phyloP scores from a whole-genome alignment of 176 grass and related monocot species.

The Leersia perrieri region DNA sequence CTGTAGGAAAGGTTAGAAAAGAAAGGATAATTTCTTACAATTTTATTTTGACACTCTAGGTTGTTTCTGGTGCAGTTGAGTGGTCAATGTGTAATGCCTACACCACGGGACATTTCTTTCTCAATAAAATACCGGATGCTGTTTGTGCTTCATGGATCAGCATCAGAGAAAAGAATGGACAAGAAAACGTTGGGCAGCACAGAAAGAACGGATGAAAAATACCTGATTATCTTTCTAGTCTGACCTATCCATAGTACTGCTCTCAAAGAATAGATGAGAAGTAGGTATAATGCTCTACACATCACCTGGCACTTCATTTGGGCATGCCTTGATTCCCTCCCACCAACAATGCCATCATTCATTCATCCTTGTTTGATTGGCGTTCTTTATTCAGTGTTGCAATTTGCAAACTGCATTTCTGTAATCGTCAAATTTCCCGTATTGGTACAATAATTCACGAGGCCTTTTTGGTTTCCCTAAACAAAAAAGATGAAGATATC shows the following conservation, averaged over 20 bases:
- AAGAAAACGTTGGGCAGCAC: not conserved
- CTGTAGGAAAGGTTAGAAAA: not conserved
- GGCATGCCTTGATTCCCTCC: not conserved
- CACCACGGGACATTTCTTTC: not conserved
- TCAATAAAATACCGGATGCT: not conserved
- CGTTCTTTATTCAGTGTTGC: not conserved
- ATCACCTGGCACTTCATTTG: not conserved
- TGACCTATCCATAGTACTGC: not conserved
- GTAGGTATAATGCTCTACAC: not conserved
- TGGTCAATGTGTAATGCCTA: not conserved
- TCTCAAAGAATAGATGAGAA: not conserved
- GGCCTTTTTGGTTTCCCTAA: not conserved
- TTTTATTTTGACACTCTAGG: not conserved
- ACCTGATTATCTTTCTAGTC: not conserved
- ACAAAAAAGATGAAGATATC: not conserved
- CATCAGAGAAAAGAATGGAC: slow-evolving; percentile 8
- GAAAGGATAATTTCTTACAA: not conserved
- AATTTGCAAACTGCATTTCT: not conserved
- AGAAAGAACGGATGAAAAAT: not conserved
- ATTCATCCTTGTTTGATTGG: not conserved
- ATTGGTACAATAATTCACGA: not conserved
- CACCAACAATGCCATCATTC: not conserved
- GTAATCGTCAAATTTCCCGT: not conserved
- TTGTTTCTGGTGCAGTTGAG: not conserved
- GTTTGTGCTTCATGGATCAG: not conserved